phyloP scores from a whole-genome alignment of 345 rosid species.

The Microcos paniculata region DNA sequence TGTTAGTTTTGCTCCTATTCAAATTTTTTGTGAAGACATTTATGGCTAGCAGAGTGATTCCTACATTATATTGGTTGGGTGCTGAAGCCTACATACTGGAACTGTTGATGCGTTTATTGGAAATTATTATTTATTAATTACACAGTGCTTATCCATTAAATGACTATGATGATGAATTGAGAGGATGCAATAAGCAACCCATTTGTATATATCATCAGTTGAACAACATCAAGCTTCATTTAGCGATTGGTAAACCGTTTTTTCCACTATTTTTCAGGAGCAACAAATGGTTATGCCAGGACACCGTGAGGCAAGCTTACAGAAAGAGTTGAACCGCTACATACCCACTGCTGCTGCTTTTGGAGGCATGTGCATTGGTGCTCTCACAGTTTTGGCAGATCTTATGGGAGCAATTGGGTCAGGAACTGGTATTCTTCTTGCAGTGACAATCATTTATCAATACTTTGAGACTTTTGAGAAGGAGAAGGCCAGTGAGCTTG shows the following conservation, averaged over 20 bases:
- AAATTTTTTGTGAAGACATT: too few relatives aligned
- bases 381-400: conserved; percentile 71
- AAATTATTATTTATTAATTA: too few relatives aligned
- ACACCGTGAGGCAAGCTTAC: conserved; percentile 63
- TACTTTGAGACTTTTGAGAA: conserved; percentile 76
- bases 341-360: conserved; percentile 84
- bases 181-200: background rate
- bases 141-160: too few relatives aligned
- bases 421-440: conserved; percentile 70
- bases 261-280: conserved; percentile 37
- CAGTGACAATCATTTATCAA: conserved; percentile 71
- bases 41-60: too few relatives aligned
- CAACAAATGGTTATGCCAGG: conserved; percentile 94
- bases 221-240: background rate
- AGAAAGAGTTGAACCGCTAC: conserved; percentile 68
- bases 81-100: too few relatives aligned
- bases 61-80: too few relatives aligned
- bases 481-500: conserved; percentile 75
- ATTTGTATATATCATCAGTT: background rate
- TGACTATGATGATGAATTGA: too few relatives aligned
- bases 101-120: too few relatives aligned
- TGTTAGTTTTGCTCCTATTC: too few relatives aligned
- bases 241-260: background rate
- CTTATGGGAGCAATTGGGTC: conserved; percentile 85
- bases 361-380: conserved; percentile 81